Evolutionary conservation across 768 basidiomycete species (phyloP).

Genomic region (Collybia mongolica): DNA sequence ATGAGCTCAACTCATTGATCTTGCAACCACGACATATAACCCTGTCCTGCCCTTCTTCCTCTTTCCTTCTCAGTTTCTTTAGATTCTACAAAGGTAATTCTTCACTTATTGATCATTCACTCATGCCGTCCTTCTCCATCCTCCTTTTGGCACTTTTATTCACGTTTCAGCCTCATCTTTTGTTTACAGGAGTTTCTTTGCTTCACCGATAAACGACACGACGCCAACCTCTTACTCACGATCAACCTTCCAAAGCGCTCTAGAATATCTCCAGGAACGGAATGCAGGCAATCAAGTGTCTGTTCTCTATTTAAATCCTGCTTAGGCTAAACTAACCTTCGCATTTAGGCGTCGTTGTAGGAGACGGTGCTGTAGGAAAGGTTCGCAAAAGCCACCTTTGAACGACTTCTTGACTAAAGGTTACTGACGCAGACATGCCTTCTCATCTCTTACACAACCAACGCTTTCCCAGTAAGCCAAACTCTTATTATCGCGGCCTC

Average conservation of each 20-base stretch:
- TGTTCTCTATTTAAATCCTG: conserved; percentile 18
- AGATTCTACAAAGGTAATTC: conserved; percentile 14
- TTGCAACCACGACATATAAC: conserved; percentile 20
- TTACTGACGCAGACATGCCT: conserved; percentile 78
- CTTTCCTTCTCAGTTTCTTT: conserved; percentile 11
- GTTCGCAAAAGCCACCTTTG: conserved; percentile 37
- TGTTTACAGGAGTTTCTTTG: conserved; percentile 13
- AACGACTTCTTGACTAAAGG: background rate
- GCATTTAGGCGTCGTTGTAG: conserved; percentile 88
- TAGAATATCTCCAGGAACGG: conserved; percentile 25
- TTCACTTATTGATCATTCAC: conserved; percentile 1
- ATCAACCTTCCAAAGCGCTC: conserved; percentile 11
- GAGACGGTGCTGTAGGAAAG: conserved; percentile 99
- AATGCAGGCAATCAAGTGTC: conserved; percentile 95
- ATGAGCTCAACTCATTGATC: conserved; percentile 16
- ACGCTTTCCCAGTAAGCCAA: conserved; percentile 85
- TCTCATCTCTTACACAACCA: conserved; percentile 98
- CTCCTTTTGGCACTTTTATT: conserved; percentile 5
- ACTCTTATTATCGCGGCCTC: no score
- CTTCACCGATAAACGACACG: conserved; percentile 20
- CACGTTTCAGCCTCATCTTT: conserved; percentile 8
- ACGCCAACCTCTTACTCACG: conserved; percentile 15
- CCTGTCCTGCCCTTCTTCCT: conserved; percentile 10
- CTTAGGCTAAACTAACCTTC: conserved; percentile 27
- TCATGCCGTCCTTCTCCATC: background rate